Conservation (phyloP, 352 stramenopile species). For the Phytophthora aleatoria region DNA sequence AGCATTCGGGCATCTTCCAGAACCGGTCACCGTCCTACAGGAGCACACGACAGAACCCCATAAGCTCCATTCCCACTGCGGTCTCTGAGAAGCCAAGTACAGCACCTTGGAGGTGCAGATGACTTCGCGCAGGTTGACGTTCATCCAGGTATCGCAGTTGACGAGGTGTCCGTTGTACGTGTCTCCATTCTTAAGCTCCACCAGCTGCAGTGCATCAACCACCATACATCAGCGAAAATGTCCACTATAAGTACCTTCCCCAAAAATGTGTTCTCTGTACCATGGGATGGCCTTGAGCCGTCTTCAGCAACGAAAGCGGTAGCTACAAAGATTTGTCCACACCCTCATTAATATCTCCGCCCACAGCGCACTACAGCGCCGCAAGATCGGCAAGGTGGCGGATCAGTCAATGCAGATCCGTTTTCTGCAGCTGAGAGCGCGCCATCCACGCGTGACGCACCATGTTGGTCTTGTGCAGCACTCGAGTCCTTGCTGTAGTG, state of each 20-base stretch:
- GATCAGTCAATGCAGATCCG: not conserved
- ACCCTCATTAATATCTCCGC: slow-evolving; percentile 7
- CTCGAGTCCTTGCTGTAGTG: slow-evolving; percentile 9
- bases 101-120: slow-evolving; percentile 96
- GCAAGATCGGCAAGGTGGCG: not conserved
- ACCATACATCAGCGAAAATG: slow-evolving; percentile 4
- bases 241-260: not conserved
- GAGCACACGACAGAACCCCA: slow-evolving; percentile 1
- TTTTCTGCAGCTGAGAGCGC: not conserved
- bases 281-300: slow-evolving; percentile 95
- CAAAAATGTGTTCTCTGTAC: slow-evolving; percentile 30
- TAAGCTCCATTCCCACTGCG: not conserved
- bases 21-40: slow-evolving; percentile 95
- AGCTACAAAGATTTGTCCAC: slow-evolving; percentile 69
- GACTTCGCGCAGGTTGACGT: slow-evolving; percentile 98
- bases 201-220: slow-evolving; percentile 64
- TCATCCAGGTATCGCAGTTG: slow-evolving; percentile 99
- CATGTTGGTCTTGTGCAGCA: slow-evolving; percentile 22
- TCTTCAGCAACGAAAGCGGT: slow-evolving; percentile 96
- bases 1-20: slow-evolving; percentile 98
- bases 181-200: slow-evolving; percentile 99
- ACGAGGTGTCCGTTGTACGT: slow-evolving; percentile 98
- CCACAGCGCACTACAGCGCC: not conserved
- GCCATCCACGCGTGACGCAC: slow-evolving; percentile 14
- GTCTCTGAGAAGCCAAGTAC: not conserved